These are phyloP conservation scores for Trametes cingulata DNA, from an alignment of 768 basidiomycete species.

Conservation along the genomic window DNA sequence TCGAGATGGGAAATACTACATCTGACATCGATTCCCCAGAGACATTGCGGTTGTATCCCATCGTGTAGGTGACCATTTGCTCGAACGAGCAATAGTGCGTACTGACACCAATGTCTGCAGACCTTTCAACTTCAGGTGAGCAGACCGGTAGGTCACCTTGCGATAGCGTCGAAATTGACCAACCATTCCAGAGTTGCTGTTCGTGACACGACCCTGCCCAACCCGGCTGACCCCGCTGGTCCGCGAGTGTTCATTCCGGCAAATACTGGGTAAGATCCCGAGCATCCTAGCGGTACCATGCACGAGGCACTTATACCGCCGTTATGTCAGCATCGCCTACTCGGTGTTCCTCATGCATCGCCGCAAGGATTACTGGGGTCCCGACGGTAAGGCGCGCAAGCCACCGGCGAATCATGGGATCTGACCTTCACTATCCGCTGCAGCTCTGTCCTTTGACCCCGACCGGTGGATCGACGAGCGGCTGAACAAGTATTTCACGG, in stretches of 20 bases:
- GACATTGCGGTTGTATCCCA: constrained; percentile 29
- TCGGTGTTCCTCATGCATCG: constrained; percentile 36
- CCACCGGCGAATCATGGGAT: neutral
- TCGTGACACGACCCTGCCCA: constrained; percentile 26
- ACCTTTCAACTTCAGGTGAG: constrained; percentile 31
- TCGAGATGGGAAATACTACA: too few species aligned
- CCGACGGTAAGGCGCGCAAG: constrained; percentile 38
- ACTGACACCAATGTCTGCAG: constrained; percentile 10
- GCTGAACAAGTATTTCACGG: constrained; percentile 49
- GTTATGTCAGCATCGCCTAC: constrained; percentile 22
- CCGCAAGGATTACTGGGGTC: constrained; percentile 56
- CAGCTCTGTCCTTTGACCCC: constrained; percentile 54
- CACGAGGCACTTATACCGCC: constrained; percentile 4
- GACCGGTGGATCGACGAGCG: constrained; percentile 65
- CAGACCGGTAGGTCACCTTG: neutral
- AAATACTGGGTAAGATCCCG: constrained; percentile 31
- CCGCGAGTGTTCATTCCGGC: constrained; percentile 34
- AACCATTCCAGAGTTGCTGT: constrained; percentile 20
- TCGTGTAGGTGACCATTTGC: constrained; percentile 28
- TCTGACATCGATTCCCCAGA: neutral
- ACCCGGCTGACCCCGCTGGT: constrained; percentile 20
- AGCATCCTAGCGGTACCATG: neutral
- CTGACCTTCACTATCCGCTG: neutral
- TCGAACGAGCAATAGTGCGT: neutral
- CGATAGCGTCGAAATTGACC: neutral